phyloP scores from a whole-genome alignment of 2,329 filamentous ascomycete species.

The Torrubiella hemipterigena region DNA sequence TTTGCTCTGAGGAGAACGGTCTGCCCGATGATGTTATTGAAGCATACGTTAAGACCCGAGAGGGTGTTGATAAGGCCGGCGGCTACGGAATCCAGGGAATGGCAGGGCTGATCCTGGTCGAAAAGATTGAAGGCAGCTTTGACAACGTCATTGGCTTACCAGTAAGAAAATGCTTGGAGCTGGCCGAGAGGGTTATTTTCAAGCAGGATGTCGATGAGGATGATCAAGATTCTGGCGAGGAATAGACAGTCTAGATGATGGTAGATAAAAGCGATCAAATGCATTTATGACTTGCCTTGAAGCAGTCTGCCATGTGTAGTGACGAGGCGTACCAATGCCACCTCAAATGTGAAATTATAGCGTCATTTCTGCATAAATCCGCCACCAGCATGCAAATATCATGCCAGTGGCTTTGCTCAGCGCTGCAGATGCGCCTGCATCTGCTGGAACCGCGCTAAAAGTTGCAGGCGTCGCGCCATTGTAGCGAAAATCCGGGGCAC shows the following conservation, averaged over 20 bases:
- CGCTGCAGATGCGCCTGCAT: too few species aligned
- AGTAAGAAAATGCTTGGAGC: conserved; percentile 59
- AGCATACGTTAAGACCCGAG: conserved; percentile 67
- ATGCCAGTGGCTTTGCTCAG: too few species aligned
- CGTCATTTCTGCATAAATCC: too few species aligned
- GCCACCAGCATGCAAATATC: too few species aligned
- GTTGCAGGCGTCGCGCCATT: conserved; percentile 1
- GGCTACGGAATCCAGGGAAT: conserved; percentile 91
- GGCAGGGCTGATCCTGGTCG: conserved; percentile 74
- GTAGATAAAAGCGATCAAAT: conserved; percentile 1
- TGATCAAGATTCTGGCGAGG: conserved; percentile 33
- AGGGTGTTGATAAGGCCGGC: conserved; percentile 92
- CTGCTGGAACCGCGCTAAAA: too few species aligned
- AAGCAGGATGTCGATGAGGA: conserved; percentile 55
- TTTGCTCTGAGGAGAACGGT: conserved; percentile 51
- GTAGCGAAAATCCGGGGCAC: conserved; percentile 19
- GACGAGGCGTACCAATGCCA: too few species aligned
- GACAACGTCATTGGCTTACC: conserved; percentile 94
- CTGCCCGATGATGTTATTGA: conserved; percentile 70
- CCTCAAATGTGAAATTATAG: too few species aligned
- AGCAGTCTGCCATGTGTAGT: too few species aligned
- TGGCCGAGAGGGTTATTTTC: conserved; percentile 83
- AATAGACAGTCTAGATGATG: conserved; percentile 18
- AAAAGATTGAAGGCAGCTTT: conserved; percentile 76
- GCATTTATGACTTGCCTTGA: background rate